Evolutionary conservation across 495 filamentous ascomycete genomes (phyloP).

Genomic region (Staphylotrichum longicolle): DNA sequence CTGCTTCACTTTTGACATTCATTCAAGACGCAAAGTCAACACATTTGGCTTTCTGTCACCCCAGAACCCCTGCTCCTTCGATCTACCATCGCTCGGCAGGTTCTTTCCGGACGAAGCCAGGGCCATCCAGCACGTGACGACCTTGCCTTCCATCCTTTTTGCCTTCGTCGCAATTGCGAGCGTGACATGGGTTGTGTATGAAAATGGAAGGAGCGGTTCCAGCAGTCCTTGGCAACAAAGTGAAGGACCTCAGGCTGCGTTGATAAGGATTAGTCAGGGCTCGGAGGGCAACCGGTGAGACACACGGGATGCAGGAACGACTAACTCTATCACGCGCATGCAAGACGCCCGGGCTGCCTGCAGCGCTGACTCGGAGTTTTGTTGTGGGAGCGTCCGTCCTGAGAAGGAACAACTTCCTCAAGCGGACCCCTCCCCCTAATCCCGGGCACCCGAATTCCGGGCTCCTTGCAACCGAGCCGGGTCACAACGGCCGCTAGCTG

Average conservation of each 20-base stretch:
- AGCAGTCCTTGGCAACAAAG: not conserved
- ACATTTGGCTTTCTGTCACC: too few species aligned
- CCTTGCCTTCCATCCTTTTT: too few species aligned
- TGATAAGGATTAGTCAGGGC: not conserved
- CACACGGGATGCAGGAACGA: constrained; percentile 16
- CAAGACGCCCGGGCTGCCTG: too few species aligned
- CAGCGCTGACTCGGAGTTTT: not conserved
- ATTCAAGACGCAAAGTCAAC: too few species aligned
- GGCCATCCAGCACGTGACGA: not conserved
- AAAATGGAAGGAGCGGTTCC: not conserved
- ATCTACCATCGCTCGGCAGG: too few species aligned
- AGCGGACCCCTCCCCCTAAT: too few species aligned
- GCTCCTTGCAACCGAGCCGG: not conserved
- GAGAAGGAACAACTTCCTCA: constrained; percentile 5
- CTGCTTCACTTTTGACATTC: too few species aligned
- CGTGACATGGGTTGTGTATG: not conserved
- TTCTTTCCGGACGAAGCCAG: too few species aligned
- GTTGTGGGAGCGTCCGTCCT: not conserved
- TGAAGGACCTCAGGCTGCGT: not conserved
- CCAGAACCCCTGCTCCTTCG: too few species aligned
- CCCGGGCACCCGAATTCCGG: not conserved
- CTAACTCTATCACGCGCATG: not conserved
- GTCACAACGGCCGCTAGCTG: not conserved
- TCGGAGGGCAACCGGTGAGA: not conserved
- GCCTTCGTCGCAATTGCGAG: too few species aligned